These are phyloP conservation scores for Leptographium lundbergii DNA, from an alignment of 2,329 filamentous ascomycete genomes.

Conservation along the genomic window DNA sequence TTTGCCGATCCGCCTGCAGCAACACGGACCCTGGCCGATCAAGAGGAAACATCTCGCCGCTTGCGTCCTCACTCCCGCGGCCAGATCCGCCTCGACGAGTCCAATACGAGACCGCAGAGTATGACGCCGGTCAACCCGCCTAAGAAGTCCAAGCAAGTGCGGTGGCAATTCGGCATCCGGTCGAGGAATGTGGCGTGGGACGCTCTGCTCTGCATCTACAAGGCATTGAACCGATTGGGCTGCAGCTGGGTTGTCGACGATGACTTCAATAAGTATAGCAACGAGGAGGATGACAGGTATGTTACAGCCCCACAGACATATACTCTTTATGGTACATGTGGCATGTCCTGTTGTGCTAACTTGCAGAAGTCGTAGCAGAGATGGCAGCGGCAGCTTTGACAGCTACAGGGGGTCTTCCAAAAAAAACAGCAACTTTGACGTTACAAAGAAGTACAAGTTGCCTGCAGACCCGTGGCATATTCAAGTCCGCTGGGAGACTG, in stretches of 20 bases:
- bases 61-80: constrained; percentile 76
- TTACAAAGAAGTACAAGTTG: constrained; percentile 59
- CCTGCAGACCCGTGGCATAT: constrained; percentile 94
- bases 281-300: constrained; percentile 27
- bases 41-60: constrained; percentile 66
- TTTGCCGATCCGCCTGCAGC: constrained; percentile 35
- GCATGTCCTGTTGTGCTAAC: neutral
- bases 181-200: constrained; percentile 90
- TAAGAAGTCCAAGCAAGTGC: constrained; percentile 68
- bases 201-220: constrained; percentile 89
- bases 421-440: constrained; percentile 30
- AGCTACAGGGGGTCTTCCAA: constrained; percentile 20
- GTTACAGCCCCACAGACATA: constrained; percentile 3
- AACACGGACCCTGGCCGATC: constrained; percentile 55
- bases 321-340: neutral
- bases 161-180: constrained; percentile 97
- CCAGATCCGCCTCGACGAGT: constrained; percentile 55
- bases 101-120: constrained; percentile 43
- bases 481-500: constrained; percentile 74
- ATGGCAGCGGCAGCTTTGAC: constrained; percentile 12
- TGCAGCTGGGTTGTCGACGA: constrained; percentile 73
- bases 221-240: constrained; percentile 74
- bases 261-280: constrained; percentile 36
- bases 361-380: neutral
- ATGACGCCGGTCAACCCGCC: constrained; percentile 50